Base-by-base conservation (phyloP, 495 filamentous ascomycete species). In the Bacidia gigantensis region DNA sequence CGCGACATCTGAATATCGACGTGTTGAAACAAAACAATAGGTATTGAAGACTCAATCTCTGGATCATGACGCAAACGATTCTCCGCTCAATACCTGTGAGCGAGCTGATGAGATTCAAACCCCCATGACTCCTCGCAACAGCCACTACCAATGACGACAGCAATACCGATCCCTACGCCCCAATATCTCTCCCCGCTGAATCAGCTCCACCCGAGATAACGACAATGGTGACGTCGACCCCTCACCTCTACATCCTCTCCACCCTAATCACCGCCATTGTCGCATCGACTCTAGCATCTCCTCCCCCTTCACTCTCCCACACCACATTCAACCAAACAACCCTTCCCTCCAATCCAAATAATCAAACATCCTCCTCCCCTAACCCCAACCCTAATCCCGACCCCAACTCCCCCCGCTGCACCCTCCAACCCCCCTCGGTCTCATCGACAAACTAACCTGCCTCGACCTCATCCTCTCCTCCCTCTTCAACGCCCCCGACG, bases 251-350 rank as follows among this genome's bases (percentile, higher is more conserved):
- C n/a, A n/a, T 93, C 64, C 80, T 85, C 29, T 93, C 86, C 64
- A 89, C 87, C 69, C 86, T 90, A 63, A 77, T 87, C 3, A 93
- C 86, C 2, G 86, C 87, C 0, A 77, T 89, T 20, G 86, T 86
- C 0, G n/a, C n/a, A n/a, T n/a, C 75, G 86, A 22, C 68, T 93
- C 58, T 89, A 89, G 86, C 90, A 93, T 62, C 76, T 86, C 18
- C 67, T 93, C 50, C 89, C 85, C 0, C 83, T 82, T 2, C 86
- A 93, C 60, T 89, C 90, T 65, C 82, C 81, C 14, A 86, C 82
- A 14, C 68, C 89, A 9, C 86, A 93, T 63, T 85, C 86, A 0
- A 80, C 82, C 48, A 86, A 89, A 58, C 83, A 80, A 51, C 62
- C 68, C 20, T 78, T 83, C 55, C 80, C 89, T 54, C 76, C 82